Base-by-base conservation (phyloP, 108 stramenopile species). In the Seminavis robusta region DNA sequence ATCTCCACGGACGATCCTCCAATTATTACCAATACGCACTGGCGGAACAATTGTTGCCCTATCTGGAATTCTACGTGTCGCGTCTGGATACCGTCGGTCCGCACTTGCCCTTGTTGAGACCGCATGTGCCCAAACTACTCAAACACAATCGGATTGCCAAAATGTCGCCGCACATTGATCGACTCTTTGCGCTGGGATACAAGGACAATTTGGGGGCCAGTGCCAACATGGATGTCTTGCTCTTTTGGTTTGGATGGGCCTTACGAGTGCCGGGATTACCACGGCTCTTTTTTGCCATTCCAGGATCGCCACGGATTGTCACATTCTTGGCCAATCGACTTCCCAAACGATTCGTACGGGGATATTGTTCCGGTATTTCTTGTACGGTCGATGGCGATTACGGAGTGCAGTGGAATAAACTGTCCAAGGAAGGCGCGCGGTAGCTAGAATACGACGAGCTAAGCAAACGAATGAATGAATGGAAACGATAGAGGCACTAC, bases 11-110 rank as follows among this genome's bases (percentile, higher is more conserved):
- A 11, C 73, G 62, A 5, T 34, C 15, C 0, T 52, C 28, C 44
- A 37, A 51, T 17, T 56, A 59, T 15, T 72, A 70, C 34, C 50
- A 71, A 33, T 80, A 80, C 49, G 79, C 65, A 3, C 66, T 84
- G 41, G 79, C 83, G 10, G 73, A 84, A 47, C 76, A 80, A 49
- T 50, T 88, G 17, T 37, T 88, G 16, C 87, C 87, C 0, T 84
- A 74, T 36, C 50, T 88, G 25, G 71, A 79, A 43, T 54, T 61
- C 8, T 84, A 82, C 62, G 73, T 78, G 1, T 72, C 75, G 8
- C 49, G 64, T 33, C 55, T 88, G 8, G 83, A 84, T 58, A 33
- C 63, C 7, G 51, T 88, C 15, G 79, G 79, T n/a, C 83, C 83
- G 1, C 87, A 88, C 52, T 56, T 88, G 37, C 71, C 78, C 17